phyloP scores from a whole-genome alignment of 1,284 basidiomycete species.

The Wallemia ichthyophaga region DNA sequence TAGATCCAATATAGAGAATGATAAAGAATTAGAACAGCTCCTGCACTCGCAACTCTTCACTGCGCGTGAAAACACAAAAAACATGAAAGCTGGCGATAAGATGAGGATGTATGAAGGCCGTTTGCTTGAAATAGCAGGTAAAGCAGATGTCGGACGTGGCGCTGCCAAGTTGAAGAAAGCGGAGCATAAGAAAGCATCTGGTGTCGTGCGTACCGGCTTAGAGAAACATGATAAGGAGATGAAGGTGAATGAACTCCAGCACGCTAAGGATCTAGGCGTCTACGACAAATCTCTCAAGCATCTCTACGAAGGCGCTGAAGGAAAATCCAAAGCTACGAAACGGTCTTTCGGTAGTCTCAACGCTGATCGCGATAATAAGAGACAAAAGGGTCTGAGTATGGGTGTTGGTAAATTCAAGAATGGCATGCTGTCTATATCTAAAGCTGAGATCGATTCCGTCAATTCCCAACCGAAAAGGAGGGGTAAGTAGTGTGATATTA shows the following conservation, averaged over 20 bases:
- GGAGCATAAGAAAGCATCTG: not conserved
- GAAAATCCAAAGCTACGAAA: not conserved
- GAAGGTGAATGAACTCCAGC: not conserved
- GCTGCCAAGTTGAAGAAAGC: not conserved
- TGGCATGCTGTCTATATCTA: not conserved
- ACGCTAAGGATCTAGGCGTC: not conserved
- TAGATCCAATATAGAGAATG: not conserved
- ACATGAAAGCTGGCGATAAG: not conserved
- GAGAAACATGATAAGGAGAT: not conserved
- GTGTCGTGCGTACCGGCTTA: not conserved
- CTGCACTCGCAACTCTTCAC: not conserved
- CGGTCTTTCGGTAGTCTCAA: not conserved
- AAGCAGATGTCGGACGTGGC: not conserved
- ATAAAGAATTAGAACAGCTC: not conserved
- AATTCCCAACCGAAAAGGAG: not conserved
- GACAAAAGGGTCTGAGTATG: not conserved
- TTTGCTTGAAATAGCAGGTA: not conserved
- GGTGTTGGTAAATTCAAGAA: not conserved
- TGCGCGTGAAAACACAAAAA: not conserved
- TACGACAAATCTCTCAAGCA: not conserved
- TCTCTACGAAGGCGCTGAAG: not conserved
- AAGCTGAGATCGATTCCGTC: not conserved
- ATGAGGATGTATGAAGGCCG: not conserved
- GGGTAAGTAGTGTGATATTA: not conserved
- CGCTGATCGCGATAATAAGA: not conserved